Evolutionary conservation across 108 stramenopile genomes (phyloP), one percentile per base, ranked within the genome.

Genomic region (Hondaea fermentalgiana): DNA sequence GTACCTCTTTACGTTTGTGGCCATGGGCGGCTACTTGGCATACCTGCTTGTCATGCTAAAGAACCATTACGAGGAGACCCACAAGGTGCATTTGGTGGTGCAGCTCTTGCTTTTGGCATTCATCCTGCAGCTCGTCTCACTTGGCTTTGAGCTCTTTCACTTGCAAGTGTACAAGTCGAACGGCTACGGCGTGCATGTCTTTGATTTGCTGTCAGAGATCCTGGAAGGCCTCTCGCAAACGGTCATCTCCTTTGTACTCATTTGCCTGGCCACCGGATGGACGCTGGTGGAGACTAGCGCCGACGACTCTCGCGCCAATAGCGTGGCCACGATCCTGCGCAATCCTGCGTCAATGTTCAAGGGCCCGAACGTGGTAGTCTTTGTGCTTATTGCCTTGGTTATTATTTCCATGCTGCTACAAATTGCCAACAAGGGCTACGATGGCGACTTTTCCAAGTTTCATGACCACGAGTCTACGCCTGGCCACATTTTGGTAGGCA

Each of bases 21-120:
- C 76, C 45, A 83, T 83, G 76, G 45, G 49, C 4, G 51, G 45
- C 51, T 83, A 83, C 51, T 45, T 83, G n/a, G 45, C 51, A 8
- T 83, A 83, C 23, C 76, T 83, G 17, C 51, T 83, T 43, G 6
- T 16, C 25, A 47, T 83, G 45, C 76, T 83, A 14, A 83, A 83
- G 51, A 28, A 3, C 25, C 76, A 83, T 3, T 83, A 53, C 49
- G 76, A 83, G 49, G 76, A 83, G 28, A 83, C 49, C 10, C 45
- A 83, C n/a, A 83, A 53, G 76, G 28, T 83, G 8, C 76, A 83
- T 23, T 23, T 83, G 10, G 76, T 83, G 76, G 76, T 83, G 76
- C 76, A 53, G 49, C 76, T 83, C 10, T 45, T 83, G 8, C 76
- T 83, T 6, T 45, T 45, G 19, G 76, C 76, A 12, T 83, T 45